Evolutionary conservation across 139 green algal species (phyloP).

Genomic region (Pseudopediastrum boryanum): DNA sequence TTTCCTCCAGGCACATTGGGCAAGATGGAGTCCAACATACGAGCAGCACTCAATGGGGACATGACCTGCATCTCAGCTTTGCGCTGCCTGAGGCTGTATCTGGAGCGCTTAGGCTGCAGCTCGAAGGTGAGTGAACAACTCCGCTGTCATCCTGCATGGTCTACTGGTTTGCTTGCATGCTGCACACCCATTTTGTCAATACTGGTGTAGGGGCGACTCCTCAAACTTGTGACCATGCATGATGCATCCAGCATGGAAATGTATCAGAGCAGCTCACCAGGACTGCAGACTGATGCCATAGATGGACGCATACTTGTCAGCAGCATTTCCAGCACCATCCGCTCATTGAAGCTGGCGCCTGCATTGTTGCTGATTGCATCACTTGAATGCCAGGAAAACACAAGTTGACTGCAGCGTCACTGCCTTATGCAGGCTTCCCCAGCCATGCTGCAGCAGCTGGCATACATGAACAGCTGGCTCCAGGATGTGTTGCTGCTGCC

Average conservation of each 20-base stretch:
- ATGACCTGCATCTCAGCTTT: constrained; percentile 70
- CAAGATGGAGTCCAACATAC: constrained; percentile 57
- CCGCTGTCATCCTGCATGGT: neutral
- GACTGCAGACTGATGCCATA: neutral
- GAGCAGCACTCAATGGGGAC: constrained; percentile 49
- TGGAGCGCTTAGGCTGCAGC: constrained; percentile 77
- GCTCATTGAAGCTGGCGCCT: too few relatives aligned
- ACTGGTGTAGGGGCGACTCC: neutral
- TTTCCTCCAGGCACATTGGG: constrained; percentile 34
- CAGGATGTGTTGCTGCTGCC: constrained; percentile 37
- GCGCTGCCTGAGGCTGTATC: constrained; percentile 77
- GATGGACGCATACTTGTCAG: neutral
- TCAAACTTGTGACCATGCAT: too few relatives aligned
- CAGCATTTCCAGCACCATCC: neutral
- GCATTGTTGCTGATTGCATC: too few relatives aligned
- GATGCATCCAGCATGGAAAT: too few relatives aligned
- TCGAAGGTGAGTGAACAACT: constrained; percentile 21
- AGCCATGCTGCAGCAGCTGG: neutral
- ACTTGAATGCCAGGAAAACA: too few relatives aligned
- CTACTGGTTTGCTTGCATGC: neutral
- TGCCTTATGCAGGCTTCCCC: constrained; percentile 26
- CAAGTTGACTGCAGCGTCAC: neutral
- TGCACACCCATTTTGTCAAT: neutral
- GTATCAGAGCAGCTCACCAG: neutral
- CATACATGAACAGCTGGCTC: constrained; percentile 4